phyloP scores from a whole-genome alignment of 306 rosid genomes.

The Cucumis melo region DNA sequence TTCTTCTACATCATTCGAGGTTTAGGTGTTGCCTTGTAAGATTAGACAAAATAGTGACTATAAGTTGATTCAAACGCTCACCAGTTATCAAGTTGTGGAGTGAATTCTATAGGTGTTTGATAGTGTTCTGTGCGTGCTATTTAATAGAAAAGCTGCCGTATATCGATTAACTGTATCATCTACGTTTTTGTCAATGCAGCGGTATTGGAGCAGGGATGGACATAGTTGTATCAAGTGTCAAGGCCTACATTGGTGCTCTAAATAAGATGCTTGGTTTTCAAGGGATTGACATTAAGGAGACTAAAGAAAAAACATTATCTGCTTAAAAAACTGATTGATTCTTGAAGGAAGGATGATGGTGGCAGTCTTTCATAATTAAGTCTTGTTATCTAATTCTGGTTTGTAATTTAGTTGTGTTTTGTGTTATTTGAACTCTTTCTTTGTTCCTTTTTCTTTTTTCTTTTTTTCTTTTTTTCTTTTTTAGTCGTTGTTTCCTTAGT shows the following conservation, averaged over 20 bases:
- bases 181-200: slow-evolving; percentile 19
- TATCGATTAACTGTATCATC: neutral
- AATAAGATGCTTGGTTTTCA: slow-evolving; percentile 80
- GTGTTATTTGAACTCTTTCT: neutral
- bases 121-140: too few species aligned
- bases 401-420: neutral
- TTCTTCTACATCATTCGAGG: neutral
- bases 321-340: slow-evolving; percentile 7
- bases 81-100: neutral
- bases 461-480: too few species aligned
- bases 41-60: neutral
- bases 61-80: neutral
- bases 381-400: neutral
- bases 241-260: slow-evolving; percentile 75
- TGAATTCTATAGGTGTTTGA: neutral
- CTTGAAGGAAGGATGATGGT: neutral
- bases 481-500: neutral
- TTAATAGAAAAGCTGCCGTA: neutral
- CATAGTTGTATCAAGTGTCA: slow-evolving; percentile 86
- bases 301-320: slow-evolving; percentile 20
- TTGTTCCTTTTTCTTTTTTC: too few species aligned
- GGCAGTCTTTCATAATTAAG: neutral
- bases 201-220: slow-evolving; percentile 93
- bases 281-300: slow-evolving; percentile 11
- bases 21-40: neutral